Evolutionary conservation across 73 alveolate species (phyloP).

Genomic region (Durusdinium trenchii): DNA sequence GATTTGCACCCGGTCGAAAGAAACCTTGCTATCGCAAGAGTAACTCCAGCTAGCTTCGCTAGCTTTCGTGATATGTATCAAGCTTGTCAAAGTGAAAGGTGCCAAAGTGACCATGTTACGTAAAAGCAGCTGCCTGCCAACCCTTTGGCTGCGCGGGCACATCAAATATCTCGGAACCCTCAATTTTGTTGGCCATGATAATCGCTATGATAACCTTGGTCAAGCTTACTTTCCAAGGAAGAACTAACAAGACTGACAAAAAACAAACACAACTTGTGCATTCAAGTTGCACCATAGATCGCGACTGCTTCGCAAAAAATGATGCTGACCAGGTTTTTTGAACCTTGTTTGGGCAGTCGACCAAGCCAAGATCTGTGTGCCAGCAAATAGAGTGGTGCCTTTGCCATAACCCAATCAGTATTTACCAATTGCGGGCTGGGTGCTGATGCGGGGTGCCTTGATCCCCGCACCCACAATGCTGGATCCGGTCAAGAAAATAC

Average conservation of each 20-base stretch:
- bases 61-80: too few species aligned
- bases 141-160: conserved; percentile 95
- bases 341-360: conserved; percentile 96
- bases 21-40: too few species aligned
- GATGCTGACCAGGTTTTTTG: conserved; percentile 99
- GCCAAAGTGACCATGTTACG: neutral
- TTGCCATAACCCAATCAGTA: too few species aligned
- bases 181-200: conserved; percentile 98
- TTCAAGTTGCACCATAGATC: conserved; percentile 98
- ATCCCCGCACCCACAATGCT: conserved; percentile 99
- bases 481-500: conserved; percentile 99
- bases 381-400: too few species aligned
- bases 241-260: neutral
- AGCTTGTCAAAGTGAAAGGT: too few species aligned
- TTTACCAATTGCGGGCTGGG: conserved; percentile 11
- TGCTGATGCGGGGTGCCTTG: conserved; percentile 96
- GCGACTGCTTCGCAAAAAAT: conserved; percentile 99
- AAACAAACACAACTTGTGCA: neutral
- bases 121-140: conserved; percentile 46
- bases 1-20: too few species aligned
- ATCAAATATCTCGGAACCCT: conserved; percentile 92
- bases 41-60: too few species aligned
- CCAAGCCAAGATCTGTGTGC: too few species aligned
- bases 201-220: conserved; percentile 99
- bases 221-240: neutral